These are phyloP conservation scores for Zygosaccharomyces rouxii DNA, from an alignment of 805 yeast genomes.

Conservation along the genomic window DNA sequence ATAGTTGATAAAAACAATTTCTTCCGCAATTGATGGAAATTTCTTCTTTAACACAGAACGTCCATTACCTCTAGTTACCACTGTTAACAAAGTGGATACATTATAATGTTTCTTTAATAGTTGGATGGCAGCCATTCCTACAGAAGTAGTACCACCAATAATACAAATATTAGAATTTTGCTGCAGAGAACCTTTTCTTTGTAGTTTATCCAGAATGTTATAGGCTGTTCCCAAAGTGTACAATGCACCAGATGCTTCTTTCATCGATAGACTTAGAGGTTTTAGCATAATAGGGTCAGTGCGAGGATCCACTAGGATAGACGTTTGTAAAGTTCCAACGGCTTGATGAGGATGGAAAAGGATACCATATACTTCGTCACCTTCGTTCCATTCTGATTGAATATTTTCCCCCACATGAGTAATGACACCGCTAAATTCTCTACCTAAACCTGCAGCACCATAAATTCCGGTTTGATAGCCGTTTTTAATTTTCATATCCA, in stretches of 20 bases:
- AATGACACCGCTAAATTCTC: slow-evolving; percentile 63
- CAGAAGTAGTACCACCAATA: slow-evolving; percentile 75
- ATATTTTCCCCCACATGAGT: slow-evolving; percentile 50
- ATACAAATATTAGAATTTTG: slow-evolving; percentile 51
- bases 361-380: slow-evolving; percentile 64
- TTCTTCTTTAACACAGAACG: slow-evolving; percentile 38
- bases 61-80: slow-evolving; percentile 54
- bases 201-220: slow-evolving; percentile 37
- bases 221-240: slow-evolving; percentile 62
- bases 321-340: slow-evolving; percentile 55
- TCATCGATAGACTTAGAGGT: slow-evolving; percentile 44
- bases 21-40: slow-evolving; percentile 38
- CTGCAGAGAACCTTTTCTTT: slow-evolving; percentile 30
- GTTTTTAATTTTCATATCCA: slow-evolving; percentile 58
- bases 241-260: slow-evolving; percentile 62
- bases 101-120: slow-evolving; percentile 49
- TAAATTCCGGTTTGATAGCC: slow-evolving; percentile 48
- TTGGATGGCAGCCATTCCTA: slow-evolving; percentile 61
- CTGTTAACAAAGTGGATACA: slow-evolving; percentile 49
- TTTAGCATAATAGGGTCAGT: slow-evolving; percentile 45
- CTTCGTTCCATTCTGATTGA: slow-evolving; percentile 41
- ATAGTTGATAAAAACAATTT: slow-evolving; percentile 37
- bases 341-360: slow-evolving; percentile 48
- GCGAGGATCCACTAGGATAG: slow-evolving; percentile 50
- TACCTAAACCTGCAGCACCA: slow-evolving; percentile 62